Conservation (phyloP, 2,329 filamentous ascomycete species). For the Fusarium setosum region DNA sequence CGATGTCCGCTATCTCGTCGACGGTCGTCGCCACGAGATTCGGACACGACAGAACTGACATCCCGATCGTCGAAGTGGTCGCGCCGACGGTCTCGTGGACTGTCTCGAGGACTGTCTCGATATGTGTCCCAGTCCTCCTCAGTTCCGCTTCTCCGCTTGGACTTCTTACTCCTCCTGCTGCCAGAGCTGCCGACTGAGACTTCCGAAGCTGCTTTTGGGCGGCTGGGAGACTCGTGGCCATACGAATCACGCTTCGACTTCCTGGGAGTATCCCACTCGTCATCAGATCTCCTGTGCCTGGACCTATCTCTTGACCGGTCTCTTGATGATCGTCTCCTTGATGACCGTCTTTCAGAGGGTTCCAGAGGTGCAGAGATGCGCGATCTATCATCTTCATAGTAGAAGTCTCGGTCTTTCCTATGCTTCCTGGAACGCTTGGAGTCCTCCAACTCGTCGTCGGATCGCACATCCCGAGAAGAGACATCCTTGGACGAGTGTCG, state of each 20-base stretch:
- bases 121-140: constrained; percentile 50
- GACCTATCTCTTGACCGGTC: constrained; percentile 14
- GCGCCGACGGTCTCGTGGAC: constrained; percentile 50
- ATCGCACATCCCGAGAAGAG: constrained; percentile 29
- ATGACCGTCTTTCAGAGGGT: constrained; percentile 24
- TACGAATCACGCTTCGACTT: constrained; percentile 50
- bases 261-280: constrained; percentile 46
- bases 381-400: constrained; percentile 23
- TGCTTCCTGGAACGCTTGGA: constrained; percentile 29
- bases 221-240: constrained; percentile 47
- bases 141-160: constrained; percentile 50
- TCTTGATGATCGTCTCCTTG: constrained; percentile 26
- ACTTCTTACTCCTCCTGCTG: constrained; percentile 55
- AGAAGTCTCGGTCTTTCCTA: constrained; percentile 26
- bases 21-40: constrained; percentile 49
- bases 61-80: constrained; percentile 59
- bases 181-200: constrained; percentile 49
- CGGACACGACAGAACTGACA: constrained; percentile 62
- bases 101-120: constrained; percentile 52
- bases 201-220: constrained; percentile 51
- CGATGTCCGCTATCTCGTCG: constrained; percentile 49
- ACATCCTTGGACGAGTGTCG: constrained; percentile 31
- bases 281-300: constrained; percentile 39
- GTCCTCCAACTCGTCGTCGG: constrained; percentile 33
- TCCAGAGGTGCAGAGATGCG: constrained; percentile 22